phyloP scores from a whole-genome alignment of 1,284 basidiomycete species.

The Cryptococcus amylolentus region DNA sequence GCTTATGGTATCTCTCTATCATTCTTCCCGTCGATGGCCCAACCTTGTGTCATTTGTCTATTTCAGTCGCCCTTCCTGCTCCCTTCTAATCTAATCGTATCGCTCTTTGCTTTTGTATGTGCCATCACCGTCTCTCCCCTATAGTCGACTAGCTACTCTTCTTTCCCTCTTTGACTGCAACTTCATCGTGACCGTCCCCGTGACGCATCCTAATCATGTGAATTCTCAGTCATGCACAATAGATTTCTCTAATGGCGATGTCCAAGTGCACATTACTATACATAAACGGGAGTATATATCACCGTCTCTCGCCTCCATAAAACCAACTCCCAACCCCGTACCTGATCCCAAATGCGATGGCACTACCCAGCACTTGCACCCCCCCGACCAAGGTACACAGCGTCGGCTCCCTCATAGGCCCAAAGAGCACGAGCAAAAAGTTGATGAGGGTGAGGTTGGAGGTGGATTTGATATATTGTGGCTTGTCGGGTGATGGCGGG shows the following conservation, averaged over 20 bases:
- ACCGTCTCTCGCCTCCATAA: conserved; percentile 83
- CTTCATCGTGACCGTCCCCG: background rate
- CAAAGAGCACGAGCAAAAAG: conserved; percentile 68
- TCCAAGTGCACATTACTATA: background rate
- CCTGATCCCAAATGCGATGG: conserved; percentile 73
- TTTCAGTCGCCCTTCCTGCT: background rate
- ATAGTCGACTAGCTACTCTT: background rate
- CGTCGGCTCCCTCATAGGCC: conserved; percentile 74
- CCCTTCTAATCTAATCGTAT: background rate
- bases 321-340: conserved; percentile 82
- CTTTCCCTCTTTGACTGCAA: background rate
- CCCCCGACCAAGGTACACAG: conserved; percentile 69
- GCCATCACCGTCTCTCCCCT: background rate
- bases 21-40: background rate
- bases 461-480: conserved; percentile 57
- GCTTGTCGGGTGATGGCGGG: conserved; percentile 45
- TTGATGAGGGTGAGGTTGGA: conserved; percentile 89
- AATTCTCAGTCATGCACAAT: background rate
- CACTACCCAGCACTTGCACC: conserved; percentile 70
- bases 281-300: conserved; percentile 2
- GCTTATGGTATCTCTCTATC: background rate
- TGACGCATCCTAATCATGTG: background rate
- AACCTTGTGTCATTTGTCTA: background rate
- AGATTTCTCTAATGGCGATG: background rate
- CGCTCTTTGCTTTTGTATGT: conserved; percentile 1